phyloP scores from a whole-genome alignment of 2,329 filamentous ascomycete genomes.

The Fusarium austroafricanum region DNA sequence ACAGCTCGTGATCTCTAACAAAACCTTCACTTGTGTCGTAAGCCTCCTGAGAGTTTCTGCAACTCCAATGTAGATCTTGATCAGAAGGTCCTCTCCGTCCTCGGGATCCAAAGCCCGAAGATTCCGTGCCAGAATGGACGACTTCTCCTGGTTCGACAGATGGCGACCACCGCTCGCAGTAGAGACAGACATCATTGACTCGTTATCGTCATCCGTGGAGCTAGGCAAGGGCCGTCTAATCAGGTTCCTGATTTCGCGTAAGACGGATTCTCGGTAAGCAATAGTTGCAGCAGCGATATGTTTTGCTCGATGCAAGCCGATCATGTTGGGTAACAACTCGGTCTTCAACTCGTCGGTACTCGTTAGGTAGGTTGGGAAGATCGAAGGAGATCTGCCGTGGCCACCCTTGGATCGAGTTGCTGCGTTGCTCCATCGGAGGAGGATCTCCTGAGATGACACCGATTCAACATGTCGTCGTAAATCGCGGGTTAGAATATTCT shows the following conservation, averaged over 20 bases:
- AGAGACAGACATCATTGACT: constrained; percentile 87
- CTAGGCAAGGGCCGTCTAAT: constrained; percentile 89
- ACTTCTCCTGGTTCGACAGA: constrained; percentile 87
- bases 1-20: constrained; percentile 92
- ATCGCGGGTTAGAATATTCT: constrained; percentile 81
- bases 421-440: constrained; percentile 86
- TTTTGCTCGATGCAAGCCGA: constrained; percentile 83
- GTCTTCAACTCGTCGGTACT: constrained; percentile 77
- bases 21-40: constrained; percentile 90
- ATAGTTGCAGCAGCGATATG: constrained; percentile 85
- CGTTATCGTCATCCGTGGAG: constrained; percentile 92
- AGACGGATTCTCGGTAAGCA: constrained; percentile 83
- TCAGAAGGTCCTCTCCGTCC: constrained; percentile 85
- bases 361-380: constrained; percentile 82
- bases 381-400: constrained; percentile 73
- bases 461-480: constrained; percentile 81
- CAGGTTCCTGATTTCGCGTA: constrained; percentile 86
- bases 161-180: constrained; percentile 77
- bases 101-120: constrained; percentile 83
- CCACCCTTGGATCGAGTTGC: constrained; percentile 77
- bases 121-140: constrained; percentile 87
- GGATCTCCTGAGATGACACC: constrained; percentile 76
- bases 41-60: constrained; percentile 87
- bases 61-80: constrained; percentile 86
- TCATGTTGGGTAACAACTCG: constrained; percentile 76